These are phyloP conservation scores for Antitrichia curtipendula DNA, from an alignment of 225 moss, liverwort and hornwort species.

Conservation along the genomic window DNA sequence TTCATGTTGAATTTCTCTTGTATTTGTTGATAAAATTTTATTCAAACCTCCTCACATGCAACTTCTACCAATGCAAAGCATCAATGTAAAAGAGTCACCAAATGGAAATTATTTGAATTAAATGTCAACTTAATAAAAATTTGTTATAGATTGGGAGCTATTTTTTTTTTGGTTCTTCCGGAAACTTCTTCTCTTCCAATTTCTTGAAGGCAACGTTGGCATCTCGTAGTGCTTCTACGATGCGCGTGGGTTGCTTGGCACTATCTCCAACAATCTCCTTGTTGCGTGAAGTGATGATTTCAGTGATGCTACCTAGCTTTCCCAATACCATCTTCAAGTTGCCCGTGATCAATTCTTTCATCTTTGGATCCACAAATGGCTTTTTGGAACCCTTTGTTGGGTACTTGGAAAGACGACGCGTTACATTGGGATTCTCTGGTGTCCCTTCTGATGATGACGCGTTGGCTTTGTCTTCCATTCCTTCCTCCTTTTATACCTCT, in stretches of 20 bases:
- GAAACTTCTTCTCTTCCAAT: background rate
- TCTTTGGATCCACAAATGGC: background rate
- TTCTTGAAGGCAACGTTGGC: constrained; percentile 3
- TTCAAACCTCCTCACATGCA: background rate
- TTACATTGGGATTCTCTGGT: background rate
- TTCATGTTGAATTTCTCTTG: fast-evolving
- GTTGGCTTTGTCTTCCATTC: background rate
- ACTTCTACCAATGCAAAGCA: background rate
- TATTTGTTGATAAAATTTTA: background rate
- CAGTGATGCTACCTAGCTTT: background rate
- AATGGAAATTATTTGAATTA: fast-evolving
- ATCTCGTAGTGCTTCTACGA: background rate
- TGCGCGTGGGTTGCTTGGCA: background rate
- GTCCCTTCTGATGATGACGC: background rate
- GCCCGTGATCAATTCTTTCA: background rate
- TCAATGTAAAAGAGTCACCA: background rate
- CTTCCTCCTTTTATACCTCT: background rate
- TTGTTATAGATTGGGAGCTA: too few relatives aligned
- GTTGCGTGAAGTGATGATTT: background rate
- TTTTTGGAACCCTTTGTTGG: background rate
- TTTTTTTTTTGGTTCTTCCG: background rate
- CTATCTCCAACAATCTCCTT: background rate
- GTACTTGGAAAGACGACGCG: background rate
- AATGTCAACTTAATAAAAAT: too few relatives aligned
- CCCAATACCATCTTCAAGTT: constrained; percentile 14